Evolutionary conservation across 2,329 filamentous ascomycete genomes (phyloP).

Genomic region (Harringtonia aguacate): DNA sequence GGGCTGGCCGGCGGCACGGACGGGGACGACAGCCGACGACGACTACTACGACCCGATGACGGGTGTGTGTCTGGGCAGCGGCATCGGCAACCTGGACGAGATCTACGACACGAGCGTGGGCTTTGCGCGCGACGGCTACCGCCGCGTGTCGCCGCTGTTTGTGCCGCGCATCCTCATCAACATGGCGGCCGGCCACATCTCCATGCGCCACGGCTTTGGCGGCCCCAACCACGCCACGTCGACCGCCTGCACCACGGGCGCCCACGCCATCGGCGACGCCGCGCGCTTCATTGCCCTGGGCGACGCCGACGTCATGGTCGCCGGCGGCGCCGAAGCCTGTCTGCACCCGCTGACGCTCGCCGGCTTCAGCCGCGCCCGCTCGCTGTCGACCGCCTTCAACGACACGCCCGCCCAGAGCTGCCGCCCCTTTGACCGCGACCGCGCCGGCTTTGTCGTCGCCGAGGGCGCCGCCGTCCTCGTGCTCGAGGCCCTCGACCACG

Average conservation of each 20-base stretch:
- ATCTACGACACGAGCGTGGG: constrained; percentile 74
- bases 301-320: constrained; percentile 90
- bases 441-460: constrained; percentile 82
- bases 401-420: constrained; percentile 69
- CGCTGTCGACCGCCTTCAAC: constrained; percentile 55
- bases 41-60: constrained; percentile 64
- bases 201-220: constrained; percentile 81
- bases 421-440: constrained; percentile 72
- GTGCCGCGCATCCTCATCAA: constrained; percentile 92
- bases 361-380: constrained; percentile 81
- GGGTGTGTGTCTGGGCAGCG: constrained; percentile 87
- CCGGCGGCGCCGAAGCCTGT: constrained; percentile 91
- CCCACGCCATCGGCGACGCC: constrained; percentile 89
- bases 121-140: constrained; percentile 71
- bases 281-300: constrained; percentile 85
- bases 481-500: constrained; percentile 85
- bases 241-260: constrained; percentile 92
- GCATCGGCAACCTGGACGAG: constrained; percentile 89
- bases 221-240: constrained; percentile 90
- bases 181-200: constrained; percentile 85
- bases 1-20: constrained; percentile 51
- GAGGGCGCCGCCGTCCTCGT: constrained; percentile 85
- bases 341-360: constrained; percentile 90
- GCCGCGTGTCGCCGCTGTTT: constrained; percentile 85
- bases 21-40: constrained; percentile 26